phyloP scores from a whole-genome alignment of 2,329 filamentous ascomycete genomes.

The Cercospora nicotianae region DNA sequence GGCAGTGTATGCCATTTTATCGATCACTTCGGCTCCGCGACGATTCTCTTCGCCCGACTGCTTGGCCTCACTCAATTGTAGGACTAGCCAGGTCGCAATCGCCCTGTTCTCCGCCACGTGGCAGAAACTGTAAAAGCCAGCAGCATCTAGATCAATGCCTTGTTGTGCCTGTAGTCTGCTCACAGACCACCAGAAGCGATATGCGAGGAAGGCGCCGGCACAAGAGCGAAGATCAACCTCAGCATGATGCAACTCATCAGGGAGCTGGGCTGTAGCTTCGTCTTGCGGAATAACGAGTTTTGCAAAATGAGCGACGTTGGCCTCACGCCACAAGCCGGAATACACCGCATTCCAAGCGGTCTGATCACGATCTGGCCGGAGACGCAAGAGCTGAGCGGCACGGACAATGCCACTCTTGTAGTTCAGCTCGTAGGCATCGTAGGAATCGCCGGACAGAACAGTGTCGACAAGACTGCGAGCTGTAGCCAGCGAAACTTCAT shows the following conservation, averaged over 20 bases:
- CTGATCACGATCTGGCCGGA: slow-evolving; percentile 17
- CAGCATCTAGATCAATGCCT: slow-evolving; percentile 39
- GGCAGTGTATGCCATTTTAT: neutral
- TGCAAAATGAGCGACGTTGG: slow-evolving; percentile 15
- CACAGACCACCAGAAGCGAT: slow-evolving; percentile 23
- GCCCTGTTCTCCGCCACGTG: slow-evolving; percentile 36
- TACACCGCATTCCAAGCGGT: slow-evolving; percentile 34
- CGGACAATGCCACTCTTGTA: slow-evolving; percentile 24
- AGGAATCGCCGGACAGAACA: slow-evolving; percentile 13
- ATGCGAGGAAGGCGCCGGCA: slow-evolving; percentile 27
- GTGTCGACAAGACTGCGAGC: neutral
- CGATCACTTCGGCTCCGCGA: neutral
- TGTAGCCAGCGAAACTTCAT: neutral
- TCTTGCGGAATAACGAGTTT: neutral
- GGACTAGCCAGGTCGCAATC: slow-evolving; percentile 28
- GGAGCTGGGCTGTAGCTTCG: neutral
- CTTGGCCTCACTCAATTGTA: neutral
- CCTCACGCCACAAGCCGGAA: slow-evolving; percentile 26
- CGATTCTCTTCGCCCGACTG: neutral
- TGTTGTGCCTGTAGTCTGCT: slow-evolving; percentile 18
- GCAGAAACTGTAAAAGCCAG: slow-evolving; percentile 37
- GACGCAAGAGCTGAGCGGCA: slow-evolving; percentile 34
- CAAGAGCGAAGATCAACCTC: neutral
- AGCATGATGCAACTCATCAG: neutral
- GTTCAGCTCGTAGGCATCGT: slow-evolving; percentile 2